These are phyloP conservation scores for Phytophthora meadii DNA, from an alignment of 352 stramenopile species.

Conservation along the genomic window DNA sequence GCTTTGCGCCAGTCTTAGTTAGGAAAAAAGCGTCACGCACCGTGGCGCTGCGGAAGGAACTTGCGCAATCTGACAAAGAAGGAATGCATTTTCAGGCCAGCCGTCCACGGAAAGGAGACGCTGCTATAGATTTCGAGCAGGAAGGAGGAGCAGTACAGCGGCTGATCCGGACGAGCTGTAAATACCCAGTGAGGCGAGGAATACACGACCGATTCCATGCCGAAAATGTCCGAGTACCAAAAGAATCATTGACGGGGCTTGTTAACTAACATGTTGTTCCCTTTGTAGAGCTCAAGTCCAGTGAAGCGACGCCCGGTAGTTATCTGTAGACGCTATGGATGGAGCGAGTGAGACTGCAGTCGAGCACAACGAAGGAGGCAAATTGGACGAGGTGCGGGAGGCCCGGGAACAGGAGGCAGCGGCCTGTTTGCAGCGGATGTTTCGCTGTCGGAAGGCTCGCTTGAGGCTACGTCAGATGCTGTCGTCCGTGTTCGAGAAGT, in stretches of 20 bases:
- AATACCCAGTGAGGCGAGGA: constrained; percentile 30
- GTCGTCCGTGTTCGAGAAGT: constrained; percentile 69
- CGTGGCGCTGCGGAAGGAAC: constrained; percentile 43
- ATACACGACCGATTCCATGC: constrained; percentile 36
- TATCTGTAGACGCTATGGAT: constrained; percentile 18
- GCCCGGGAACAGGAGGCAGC: constrained; percentile 27
- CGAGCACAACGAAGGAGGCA: constrained; percentile 20
- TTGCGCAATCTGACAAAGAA: constrained; percentile 34
- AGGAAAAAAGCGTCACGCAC: constrained; percentile 41
- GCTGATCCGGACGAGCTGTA: constrained; percentile 26
- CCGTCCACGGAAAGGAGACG: constrained; percentile 4
- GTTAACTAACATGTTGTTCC: constrained; percentile 13
- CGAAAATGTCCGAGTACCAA: constrained; percentile 11
- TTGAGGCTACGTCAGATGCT: constrained; percentile 54
- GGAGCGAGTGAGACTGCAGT: constrained; percentile 19
- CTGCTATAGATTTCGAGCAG: constrained; percentile 38
- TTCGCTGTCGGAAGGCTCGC: constrained; percentile 59
- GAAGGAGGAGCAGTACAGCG: constrained; percentile 21
- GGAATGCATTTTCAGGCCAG: constrained; percentile 28
- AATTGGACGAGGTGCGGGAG: constrained; percentile 22
- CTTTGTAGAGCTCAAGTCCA: constrained; percentile 2
- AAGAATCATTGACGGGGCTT: neutral
- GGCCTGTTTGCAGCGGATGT: constrained; percentile 66
- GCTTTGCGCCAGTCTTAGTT: constrained; percentile 37
- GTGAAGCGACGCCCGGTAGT: constrained; percentile 20